Evolutionary conservation across 176 grass and related monocot species (phyloP).

Genomic region (Avena insularis): DNA sequence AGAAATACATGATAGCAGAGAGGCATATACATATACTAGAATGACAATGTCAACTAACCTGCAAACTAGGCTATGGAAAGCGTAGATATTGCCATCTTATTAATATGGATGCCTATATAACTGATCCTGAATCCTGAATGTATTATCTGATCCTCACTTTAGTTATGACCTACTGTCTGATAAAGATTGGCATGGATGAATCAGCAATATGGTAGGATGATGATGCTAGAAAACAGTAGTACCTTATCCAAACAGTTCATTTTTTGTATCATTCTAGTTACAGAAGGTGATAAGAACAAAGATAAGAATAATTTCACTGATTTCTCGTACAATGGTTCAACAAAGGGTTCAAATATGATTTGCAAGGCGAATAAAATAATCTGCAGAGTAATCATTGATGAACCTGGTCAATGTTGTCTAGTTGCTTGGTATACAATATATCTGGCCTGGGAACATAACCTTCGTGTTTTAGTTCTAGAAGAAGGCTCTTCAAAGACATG

Average conservation of each 20-base stretch:
- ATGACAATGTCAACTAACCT: background rate
- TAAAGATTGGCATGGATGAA: background rate
- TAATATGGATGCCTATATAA: background rate
- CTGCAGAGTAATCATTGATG: background rate
- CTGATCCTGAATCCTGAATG: background rate
- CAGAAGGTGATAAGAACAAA: background rate
- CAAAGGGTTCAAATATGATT: constrained; percentile 19
- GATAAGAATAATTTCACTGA: background rate
- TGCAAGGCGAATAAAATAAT: constrained; percentile 5
- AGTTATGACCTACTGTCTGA: background rate
- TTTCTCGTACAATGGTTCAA: constrained; percentile 11
- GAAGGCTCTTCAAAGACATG: constrained; percentile 63
- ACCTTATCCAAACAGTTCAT: background rate
- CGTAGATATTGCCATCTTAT: background rate
- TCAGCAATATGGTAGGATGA: background rate
- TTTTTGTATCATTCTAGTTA: constrained; percentile 2
- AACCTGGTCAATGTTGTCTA: constrained; percentile 45
- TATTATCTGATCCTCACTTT: background rate
- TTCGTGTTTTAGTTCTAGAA: constrained; percentile 78
- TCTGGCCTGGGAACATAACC: constrained; percentile 68
- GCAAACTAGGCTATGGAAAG: background rate
- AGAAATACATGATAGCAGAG: background rate
- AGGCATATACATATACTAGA: constrained; percentile 17
- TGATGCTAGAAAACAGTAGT: background rate
- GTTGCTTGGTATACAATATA: constrained; percentile 37